Base-by-base conservation (phyloP, 1,284 basidiomycete genomes). In the Malassezia obtusa region DNA sequence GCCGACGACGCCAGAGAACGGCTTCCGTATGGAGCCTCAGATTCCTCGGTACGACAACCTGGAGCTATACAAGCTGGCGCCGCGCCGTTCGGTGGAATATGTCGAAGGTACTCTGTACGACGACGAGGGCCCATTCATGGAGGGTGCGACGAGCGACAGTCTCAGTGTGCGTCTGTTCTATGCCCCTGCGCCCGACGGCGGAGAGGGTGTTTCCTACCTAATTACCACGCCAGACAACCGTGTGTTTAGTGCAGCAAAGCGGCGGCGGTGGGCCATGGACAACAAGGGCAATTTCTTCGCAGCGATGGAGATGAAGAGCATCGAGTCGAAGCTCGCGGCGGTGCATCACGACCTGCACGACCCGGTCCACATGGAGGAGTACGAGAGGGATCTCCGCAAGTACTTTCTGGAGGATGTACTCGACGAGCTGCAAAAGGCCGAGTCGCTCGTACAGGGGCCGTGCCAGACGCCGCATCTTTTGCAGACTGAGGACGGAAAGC, bases 151-250 rank as follows among this genome's bases (percentile, higher is more conserved):
- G 9, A 61, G 61, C 3, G 69, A 72, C 33, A 68, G 68, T 22
- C 53, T 72, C n/a, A 68, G 66, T 45, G 69, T 72, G 10, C 57
- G 69, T 17, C 58, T 72, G 4, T 72, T 72, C 50, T 56, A 46
- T 26, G 49, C 53, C 28, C 53, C 49, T 10, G 33, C 15, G 14
- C 17, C n/a, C 12, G 41, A 43, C 4, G 22, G 14, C 9, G 15
- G 17, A 14, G 33, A 48, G 19, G 41, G 45, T 2, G 41, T 58
- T 26, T 54, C 62, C 21, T 72, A 67, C 50, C 65, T 72, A 15
- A 71, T 72, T 54, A 72, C 69, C 12, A 72, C 69, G 21, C 69
- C 69, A 0, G 69, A 72, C 57, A 72, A 72, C 32, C 68, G 69
- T 28, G 69, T 72, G 14, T 70, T 68, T 7, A 68, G 66, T 1